Conservation (phyloP, 2,329 filamentous ascomycete genomes). For the Alternaria panax region DNA sequence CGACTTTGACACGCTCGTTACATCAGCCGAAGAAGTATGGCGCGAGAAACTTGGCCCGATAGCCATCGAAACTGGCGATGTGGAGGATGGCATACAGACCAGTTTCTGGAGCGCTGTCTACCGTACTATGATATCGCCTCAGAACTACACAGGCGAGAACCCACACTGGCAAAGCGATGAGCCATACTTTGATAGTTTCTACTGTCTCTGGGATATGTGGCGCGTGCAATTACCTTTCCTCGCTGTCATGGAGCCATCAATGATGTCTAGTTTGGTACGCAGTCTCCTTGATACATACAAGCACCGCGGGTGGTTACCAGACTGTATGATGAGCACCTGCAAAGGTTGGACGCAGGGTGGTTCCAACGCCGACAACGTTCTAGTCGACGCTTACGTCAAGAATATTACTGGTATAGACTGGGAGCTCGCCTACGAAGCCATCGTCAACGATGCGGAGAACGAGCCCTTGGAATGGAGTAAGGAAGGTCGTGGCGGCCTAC, state of each 20-base stretch:
- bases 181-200: conserved; percentile 62
- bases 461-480: conserved; percentile 51
- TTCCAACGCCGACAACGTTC: conserved; percentile 75
- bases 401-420: conserved; percentile 60
- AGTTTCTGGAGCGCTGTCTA: conserved; percentile 57
- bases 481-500: conserved; percentile 48
- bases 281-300: conserved; percentile 76
- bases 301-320: conserved; percentile 75
- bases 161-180: conserved; percentile 54
- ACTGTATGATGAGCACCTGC: conserved; percentile 79
- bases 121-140: conserved; percentile 55
- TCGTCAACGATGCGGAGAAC: conserved; percentile 50
- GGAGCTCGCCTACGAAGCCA: conserved; percentile 48
- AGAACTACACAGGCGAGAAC: conserved; percentile 59
- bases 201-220: conserved; percentile 65
- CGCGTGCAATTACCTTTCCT: conserved; percentile 68
- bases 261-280: conserved; percentile 71
- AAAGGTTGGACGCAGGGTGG: conserved; percentile 79
- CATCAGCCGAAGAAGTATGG: conserved; percentile 53
- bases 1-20: conserved; percentile 64
- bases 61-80: conserved; percentile 45
- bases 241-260: conserved; percentile 70
- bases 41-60: conserved; percentile 51
- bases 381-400: conserved; percentile 75
- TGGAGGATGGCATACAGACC: conserved; percentile 48